These are phyloP conservation scores for Globisporangium cederbergense DNA, from an alignment of 352 stramenopile genomes.

Conservation along the genomic window DNA sequence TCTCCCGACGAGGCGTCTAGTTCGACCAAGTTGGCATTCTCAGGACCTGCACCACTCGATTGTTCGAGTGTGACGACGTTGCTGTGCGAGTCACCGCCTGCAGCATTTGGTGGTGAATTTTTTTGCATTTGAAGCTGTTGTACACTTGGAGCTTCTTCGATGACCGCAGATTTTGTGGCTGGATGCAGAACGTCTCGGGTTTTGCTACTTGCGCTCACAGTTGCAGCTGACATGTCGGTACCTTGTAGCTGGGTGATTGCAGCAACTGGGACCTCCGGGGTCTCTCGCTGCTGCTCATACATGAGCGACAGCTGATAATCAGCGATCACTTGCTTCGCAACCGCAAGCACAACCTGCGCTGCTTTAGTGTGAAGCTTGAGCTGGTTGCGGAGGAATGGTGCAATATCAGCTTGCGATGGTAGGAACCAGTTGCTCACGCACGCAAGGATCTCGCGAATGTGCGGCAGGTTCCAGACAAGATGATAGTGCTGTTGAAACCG, in stretches of 20 bases:
- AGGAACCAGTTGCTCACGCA: conserved; percentile 71
- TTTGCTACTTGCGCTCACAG: not conserved
- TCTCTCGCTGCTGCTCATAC: conserved; percentile 4
- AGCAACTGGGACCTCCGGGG: not conserved
- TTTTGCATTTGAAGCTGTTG: not conserved
- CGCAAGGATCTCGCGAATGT: conserved; percentile 54
- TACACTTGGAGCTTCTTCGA: not conserved
- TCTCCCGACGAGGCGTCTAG: not conserved
- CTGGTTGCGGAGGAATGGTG: conserved; percentile 55
- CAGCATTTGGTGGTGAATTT: not conserved
- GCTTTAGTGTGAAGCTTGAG: conserved; percentile 24
- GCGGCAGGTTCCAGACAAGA: conserved; percentile 61
- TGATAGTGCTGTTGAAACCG: conserved; percentile 76
- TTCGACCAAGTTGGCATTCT: not conserved
- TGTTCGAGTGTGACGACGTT: not conserved
- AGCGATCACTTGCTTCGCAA: conserved; percentile 43
- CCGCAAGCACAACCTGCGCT: conserved; percentile 35
- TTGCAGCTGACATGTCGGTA: not conserved
- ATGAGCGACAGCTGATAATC: conserved; percentile 61
- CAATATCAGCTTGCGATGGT: conserved; percentile 49
- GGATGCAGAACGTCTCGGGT: not conserved
- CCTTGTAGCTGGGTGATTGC: not conserved
- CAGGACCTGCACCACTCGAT: not conserved
- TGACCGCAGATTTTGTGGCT: not conserved
- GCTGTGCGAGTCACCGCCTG: not conserved